phyloP scores from a whole-genome alignment of 169 alveolate species.

The Cryptosporidium baileyi region DNA sequence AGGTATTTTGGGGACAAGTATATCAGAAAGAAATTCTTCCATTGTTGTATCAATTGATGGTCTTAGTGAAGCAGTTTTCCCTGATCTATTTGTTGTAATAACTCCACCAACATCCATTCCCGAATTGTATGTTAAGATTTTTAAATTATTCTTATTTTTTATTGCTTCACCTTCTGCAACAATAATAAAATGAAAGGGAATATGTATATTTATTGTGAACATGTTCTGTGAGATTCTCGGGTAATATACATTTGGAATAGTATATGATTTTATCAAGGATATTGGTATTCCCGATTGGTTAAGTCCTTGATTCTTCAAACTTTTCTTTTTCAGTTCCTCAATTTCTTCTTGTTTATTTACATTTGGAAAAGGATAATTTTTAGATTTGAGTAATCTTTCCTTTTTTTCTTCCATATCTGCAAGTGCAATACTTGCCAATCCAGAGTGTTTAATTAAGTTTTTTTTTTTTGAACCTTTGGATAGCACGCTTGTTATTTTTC shows the following conservation, averaged over 20 bases:
- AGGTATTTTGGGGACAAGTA: conserved; percentile 75
- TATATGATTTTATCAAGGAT: conserved; percentile 74
- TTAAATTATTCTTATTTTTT: conserved; percentile 64
- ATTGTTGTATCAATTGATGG: conserved; percentile 77
- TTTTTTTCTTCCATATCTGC: conserved; percentile 56
- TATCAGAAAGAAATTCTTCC: conserved; percentile 77
- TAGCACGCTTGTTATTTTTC: conserved; percentile 72
- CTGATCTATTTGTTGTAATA: conserved; percentile 7
- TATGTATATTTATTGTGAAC: conserved; percentile 78
- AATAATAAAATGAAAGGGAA: conserved; percentile 82
- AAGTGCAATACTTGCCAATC: conserved; percentile 65
- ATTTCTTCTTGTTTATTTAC: conserved; percentile 51
- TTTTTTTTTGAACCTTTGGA: conserved; percentile 31
- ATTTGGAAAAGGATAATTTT: conserved; percentile 27
- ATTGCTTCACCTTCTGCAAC: conserved; percentile 82
- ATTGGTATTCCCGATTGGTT: conserved; percentile 79
- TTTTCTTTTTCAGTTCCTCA: conserved; percentile 55
- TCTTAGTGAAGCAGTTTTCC: conserved; percentile 56
- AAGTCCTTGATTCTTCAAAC: conserved; percentile 47
- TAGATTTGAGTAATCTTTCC: conserved; percentile 1
- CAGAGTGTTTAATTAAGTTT: conserved; percentile 29
- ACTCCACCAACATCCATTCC: conserved; percentile 56
- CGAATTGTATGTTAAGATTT: conserved; percentile 35
- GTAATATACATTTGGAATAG: conserved; percentile 75
- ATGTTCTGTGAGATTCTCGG: conserved; percentile 76